Percentiles rank a stretch among this genome's conserved stretches.
These are phyloP conservation scores for Phytophthora fragariaefolia DNA, from an alignment of 352 stramenopile genomes.

Conservation along the genomic window DNA sequence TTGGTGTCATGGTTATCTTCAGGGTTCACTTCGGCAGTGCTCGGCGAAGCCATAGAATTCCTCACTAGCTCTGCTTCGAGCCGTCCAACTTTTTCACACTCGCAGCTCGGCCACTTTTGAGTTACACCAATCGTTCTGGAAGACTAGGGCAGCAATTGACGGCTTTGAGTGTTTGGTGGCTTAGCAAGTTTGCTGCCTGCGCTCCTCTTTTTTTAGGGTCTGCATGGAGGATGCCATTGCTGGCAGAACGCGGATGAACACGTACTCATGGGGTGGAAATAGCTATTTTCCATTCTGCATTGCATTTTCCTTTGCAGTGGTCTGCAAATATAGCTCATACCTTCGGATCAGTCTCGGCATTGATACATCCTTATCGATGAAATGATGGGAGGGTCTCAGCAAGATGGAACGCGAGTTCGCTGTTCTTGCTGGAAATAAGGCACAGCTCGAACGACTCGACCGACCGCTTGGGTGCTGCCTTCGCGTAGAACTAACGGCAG, in stretches of 20 bases:
- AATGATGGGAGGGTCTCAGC: constrained; percentile 30
- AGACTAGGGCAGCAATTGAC: not conserved
- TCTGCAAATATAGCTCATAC: constrained; percentile 20
- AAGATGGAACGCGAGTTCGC: constrained; percentile 56
- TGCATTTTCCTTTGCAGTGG: constrained; percentile 14
- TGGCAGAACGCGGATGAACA: constrained; percentile 12
- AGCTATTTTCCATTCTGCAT: constrained; percentile 12
- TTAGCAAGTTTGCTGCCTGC: constrained; percentile 13
- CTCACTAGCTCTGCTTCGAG: not conserved
- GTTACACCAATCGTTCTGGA: not conserved
- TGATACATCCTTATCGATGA: not conserved
- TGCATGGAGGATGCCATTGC: not conserved
- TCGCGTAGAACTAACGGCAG: constrained; percentile 79
- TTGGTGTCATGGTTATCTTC: not conserved
- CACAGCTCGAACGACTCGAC: constrained; percentile 68
- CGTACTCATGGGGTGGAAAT: constrained; percentile 14
- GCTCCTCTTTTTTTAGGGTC: constrained; percentile 28
- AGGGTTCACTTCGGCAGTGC: not conserved
- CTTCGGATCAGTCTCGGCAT: constrained; percentile 4
- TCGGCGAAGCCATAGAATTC: constrained; percentile 18
- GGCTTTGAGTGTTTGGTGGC: not conserved
- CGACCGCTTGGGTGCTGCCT: constrained; percentile 68
- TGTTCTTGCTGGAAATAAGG: constrained; percentile 53
- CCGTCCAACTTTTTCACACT: not conserved
- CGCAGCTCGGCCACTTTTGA: not conserved